Evolutionary conservation across 108 stramenopile genomes (phyloP).

Genomic region (Schizochytrium sp.): DNA sequence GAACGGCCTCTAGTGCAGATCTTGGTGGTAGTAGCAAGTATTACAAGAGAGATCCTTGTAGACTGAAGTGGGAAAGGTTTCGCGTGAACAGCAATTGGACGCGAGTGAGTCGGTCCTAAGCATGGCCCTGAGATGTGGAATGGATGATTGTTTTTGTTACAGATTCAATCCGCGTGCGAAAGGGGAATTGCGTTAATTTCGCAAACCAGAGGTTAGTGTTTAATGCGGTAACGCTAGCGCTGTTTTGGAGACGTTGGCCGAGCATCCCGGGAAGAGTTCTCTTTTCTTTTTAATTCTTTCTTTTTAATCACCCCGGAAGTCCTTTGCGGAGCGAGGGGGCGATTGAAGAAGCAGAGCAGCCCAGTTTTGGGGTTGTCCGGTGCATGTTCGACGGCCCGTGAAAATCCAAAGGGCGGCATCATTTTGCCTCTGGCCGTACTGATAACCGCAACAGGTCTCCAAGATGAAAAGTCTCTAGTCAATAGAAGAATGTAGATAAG

Average conservation of each 20-base stretch:
- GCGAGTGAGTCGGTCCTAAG: conserved; percentile 79
- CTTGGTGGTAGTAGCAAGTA: conserved; percentile 97
- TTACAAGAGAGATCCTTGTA: conserved; percentile 91
- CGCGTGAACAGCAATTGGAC: conserved; percentile 77
- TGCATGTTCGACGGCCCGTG: no score
- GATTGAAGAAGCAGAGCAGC: no score
- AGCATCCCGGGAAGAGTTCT: no score
- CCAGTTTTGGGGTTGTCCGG: no score
- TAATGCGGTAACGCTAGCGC: conserved; percentile 88
- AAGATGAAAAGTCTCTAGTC: no score
- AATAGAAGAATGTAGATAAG: no score
- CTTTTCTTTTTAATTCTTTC: no score
- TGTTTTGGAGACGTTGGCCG: conserved; percentile 87
- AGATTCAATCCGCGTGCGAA: conserved; percentile 85
- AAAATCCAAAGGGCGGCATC: no score
- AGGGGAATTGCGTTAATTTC: conserved; percentile 94
- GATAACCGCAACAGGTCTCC: no score
- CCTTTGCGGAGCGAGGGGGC: no score
- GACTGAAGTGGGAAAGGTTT: conserved; percentile 76
- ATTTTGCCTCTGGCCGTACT: no score
- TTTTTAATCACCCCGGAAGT: no score
- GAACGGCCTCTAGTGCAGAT: conserved; percentile 90
- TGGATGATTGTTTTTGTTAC: conserved; percentile 89
- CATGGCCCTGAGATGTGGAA: conserved; percentile 69
- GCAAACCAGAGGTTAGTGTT: conserved; percentile 87